Evolutionary conservation across 495 filamentous ascomycete genomes (phyloP), one percentile per base, ranked within the genome.

Genomic region (Chlorociboria aeruginascens): DNA sequence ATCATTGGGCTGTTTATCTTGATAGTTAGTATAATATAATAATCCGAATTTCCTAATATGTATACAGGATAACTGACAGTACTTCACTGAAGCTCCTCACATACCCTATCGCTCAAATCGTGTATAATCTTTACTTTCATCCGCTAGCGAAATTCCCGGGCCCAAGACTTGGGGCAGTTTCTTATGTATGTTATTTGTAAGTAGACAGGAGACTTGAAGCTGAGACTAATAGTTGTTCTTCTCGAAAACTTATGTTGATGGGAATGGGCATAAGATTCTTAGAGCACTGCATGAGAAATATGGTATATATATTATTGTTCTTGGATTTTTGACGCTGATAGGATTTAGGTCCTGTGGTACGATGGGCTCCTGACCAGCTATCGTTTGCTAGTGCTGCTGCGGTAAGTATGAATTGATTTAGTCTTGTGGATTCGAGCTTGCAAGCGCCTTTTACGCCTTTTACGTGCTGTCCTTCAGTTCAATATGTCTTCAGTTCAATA

Each of bases 241-340:
- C 11, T 29, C 42, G n/a, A 32, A 32, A 45, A 45, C 30, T 7
- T 6, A 8, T 8, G 28, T 45, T 13, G 17, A 12, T 45, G 42
- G 31, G n/a, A 13, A 45, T 7, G 32, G 12, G 12, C 13, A n/a
- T 6, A 45, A 3, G 42, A 45, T 20, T 1, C 14, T 45, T n/a
- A 34, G 49, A 28, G 52, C 40, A 30, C 50, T 71, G 29, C 74
- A 77, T 54, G 40, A 61, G 8, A 52, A 58, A 17, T 81, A 81
- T 48, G 76, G 75, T 7, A 66, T 78, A 76, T 28, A 66, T 66
- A 0, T 72, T 75, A 0, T 55, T 72, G 44, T 67, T 75, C 47
- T 61, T 78, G 16, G 59, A 64, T 1, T 78, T 67, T 56, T 60
- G 54, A 2, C 55, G 64, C 36, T 63, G 69, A 0, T 57, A 64